These are phyloP conservation scores for Pleurotus salmoneostramineus DNA, from an alignment of 768 basidiomycete species.

Conservation along the genomic window DNA sequence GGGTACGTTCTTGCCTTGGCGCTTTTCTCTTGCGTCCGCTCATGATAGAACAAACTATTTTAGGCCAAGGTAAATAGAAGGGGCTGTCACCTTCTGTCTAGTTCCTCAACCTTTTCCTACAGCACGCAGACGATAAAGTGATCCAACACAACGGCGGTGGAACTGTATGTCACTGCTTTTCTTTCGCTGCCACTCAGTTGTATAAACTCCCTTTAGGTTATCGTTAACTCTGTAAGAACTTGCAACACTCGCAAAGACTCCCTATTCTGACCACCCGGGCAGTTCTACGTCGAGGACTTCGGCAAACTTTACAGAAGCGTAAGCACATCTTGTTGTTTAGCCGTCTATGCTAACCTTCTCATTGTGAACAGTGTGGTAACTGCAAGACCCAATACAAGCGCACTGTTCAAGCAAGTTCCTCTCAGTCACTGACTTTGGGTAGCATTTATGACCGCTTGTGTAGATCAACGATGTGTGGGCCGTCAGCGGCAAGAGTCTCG, in stretches of 20 bases:
- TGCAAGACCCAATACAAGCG: slow-evolving; percentile 26
- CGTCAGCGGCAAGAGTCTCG: slow-evolving; percentile 23
- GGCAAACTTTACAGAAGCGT: slow-evolving; percentile 35
- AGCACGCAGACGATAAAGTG: slow-evolving; percentile 31
- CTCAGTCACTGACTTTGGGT: not conserved
- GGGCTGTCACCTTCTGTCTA: not conserved
- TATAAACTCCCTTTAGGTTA: slow-evolving; percentile 16
- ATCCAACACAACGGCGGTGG: slow-evolving; percentile 35
- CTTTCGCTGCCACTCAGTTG: not conserved
- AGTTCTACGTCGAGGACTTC: slow-evolving; percentile 38
- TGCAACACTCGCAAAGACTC: not conserved
- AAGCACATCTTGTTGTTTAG: slow-evolving; percentile 2
- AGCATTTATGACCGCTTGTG: not conserved
- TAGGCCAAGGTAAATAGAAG: slow-evolving; percentile 22
- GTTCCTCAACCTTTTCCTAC: not conserved
- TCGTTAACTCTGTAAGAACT: slow-evolving; percentile 29
- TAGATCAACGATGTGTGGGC: slow-evolving; percentile 30
- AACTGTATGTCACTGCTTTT: slow-evolving; percentile 11
- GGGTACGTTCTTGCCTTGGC: slow-evolving; percentile 22
- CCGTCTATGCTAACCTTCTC: not conserved
- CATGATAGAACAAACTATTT: not conserved
- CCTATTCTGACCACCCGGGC: not conserved
- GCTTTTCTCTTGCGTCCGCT: not conserved
- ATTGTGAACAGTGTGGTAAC: slow-evolving; percentile 24
- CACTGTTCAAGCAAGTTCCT: slow-evolving; percentile 13